Evolutionary conservation across 2,329 filamentous ascomycete genomes (phyloP), one percentile per base, ranked within the genome.

Genomic region (Colletotrichum sp.): DNA sequence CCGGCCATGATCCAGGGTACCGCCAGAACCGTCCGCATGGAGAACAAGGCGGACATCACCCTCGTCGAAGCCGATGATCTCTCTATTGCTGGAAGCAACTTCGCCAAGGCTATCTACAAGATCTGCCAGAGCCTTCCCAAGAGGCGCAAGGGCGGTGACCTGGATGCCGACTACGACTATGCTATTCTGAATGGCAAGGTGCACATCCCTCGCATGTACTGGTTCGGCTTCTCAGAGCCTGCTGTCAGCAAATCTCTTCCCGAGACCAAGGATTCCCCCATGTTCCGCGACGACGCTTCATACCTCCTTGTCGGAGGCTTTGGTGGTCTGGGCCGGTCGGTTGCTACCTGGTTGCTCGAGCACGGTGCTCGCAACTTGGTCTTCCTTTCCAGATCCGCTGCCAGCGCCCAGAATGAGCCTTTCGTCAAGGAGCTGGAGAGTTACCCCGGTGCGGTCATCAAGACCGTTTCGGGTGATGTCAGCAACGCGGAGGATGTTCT

Each of bases 271-370:
- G 81, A 78, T 6, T 28, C 43, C 7, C n/a, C 64, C 10, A 30
- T 73, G 14, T 75, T 75, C 43, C 64, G 70, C 4, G 26, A 28
- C 2, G 70, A 73, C 21, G 64, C 13, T 2, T 39, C 69, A 2
- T 84, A 84, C 68, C 78, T 84, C 4, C 78, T 84, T 26, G 78
- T 81, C 1, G 83, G 83, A 2, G 82, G 83, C 13, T 71, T 84
- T 4, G 83, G 83, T 14, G 83, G 83, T 7, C 78, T 85, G 1
- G 82, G 83, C 2, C 77, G 79, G 7, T 78, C 79, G 9, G 70
- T 83, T 18, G 75, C 81, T 1, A 79, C 71, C 7, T 84, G 82
- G 82, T 79, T 84, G 78, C 76, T 81, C 12, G 78, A 81, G 61
- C 75, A 79, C 13, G 83, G 83, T 8, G 83, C 82, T 7, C 75